Conservation (phyloP, 2,329 filamentous ascomycete genomes). For the Hypoxylon sp. region DNA sequence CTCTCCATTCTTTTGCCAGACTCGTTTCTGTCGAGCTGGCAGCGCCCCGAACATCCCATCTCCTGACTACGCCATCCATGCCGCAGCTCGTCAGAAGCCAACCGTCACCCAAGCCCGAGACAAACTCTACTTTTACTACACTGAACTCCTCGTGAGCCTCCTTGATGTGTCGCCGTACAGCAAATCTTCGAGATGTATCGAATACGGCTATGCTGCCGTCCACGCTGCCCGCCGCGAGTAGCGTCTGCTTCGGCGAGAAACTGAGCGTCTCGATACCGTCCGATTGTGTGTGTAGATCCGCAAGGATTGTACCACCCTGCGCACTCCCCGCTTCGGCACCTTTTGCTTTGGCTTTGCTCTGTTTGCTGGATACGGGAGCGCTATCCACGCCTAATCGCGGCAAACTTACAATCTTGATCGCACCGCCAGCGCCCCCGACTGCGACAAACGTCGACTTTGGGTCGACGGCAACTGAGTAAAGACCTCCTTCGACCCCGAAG, state of each 20-base stretch:
- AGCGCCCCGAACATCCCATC: constrained; percentile 84
- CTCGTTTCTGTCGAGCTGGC: constrained; percentile 70
- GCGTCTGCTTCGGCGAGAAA: constrained; percentile 65
- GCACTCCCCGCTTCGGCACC: constrained; percentile 59
- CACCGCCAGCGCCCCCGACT: constrained; percentile 88
- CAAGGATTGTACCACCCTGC: constrained; percentile 76
- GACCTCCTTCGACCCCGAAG: constrained; percentile 90
- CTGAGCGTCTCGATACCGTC: constrained; percentile 83
- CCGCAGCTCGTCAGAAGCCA: constrained; percentile 90
- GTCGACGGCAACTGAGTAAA: constrained; percentile 89
- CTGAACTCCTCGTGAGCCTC: constrained; percentile 90
- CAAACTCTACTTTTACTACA: constrained; percentile 94
- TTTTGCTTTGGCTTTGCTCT: constrained; percentile 57
- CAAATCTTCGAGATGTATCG: constrained; percentile 88
- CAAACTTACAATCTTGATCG: constrained; percentile 87
- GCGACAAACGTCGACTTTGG: constrained; percentile 85
- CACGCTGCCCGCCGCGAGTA: constrained; percentile 77
- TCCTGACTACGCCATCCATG: constrained; percentile 89
- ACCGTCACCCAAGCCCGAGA: constrained; percentile 66
- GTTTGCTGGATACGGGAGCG: constrained; percentile 48
- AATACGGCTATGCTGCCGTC: constrained; percentile 87
- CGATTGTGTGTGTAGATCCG: constrained; percentile 83
- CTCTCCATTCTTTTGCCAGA: constrained; percentile 88
- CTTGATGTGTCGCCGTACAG: constrained; percentile 84
- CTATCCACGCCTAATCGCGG: constrained; percentile 69